Base-by-base conservation (phyloP, 2,329 filamentous ascomycete species). In the Tricladium varicosporioides region DNA sequence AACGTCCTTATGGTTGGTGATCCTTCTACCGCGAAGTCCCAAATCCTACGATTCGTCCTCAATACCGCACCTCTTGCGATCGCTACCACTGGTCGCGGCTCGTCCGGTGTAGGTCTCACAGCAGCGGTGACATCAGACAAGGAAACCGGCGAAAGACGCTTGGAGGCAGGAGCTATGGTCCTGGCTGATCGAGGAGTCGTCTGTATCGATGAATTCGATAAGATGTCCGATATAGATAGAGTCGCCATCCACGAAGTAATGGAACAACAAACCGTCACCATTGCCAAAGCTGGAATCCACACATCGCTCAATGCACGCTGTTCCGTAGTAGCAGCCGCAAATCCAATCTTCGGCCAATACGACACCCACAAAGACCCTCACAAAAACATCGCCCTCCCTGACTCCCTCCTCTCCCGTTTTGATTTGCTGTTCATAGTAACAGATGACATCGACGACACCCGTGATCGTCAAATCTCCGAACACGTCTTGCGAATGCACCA, bases 161-260 rank as follows among this genome's bases (percentile, higher is more conserved):
- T 99, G 1, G 94, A 99, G 75, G 94, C 94, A 14, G 94, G 94
- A 82, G 94, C 94, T 63, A 99, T 99, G 94, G 94, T 99, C 59
- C 90, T 99, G 69, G 94, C 87, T 62, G 94, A 99, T 72, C 88
- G 94, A 61, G 94, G 94, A 65, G 93, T 99, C 10, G 94, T 99
- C 33, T 99, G 94, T 77, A 99, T 99, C 64, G 94, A 99, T 71
- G 94, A 99, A 70, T 99, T 99, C 66, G 94, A 99, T 78, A 99
- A 99, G 75, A 99, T 99, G 94, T 97, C 92, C 56, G 94, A 99
- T 71, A 88, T 97, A 57, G 94, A 99, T 74, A 86, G 94, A 71
- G 94, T 99, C 3, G 94, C 94, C 48, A 99, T 99, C 66, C 94
- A 99, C 83, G 94, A 99, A 89, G 94, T 99, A 64, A 99, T 99